Evolutionary conservation across 2,329 filamentous ascomycete species (phyloP), one percentile per base, ranked within the genome.

Genomic region (Scedosporium minutisporum): DNA sequence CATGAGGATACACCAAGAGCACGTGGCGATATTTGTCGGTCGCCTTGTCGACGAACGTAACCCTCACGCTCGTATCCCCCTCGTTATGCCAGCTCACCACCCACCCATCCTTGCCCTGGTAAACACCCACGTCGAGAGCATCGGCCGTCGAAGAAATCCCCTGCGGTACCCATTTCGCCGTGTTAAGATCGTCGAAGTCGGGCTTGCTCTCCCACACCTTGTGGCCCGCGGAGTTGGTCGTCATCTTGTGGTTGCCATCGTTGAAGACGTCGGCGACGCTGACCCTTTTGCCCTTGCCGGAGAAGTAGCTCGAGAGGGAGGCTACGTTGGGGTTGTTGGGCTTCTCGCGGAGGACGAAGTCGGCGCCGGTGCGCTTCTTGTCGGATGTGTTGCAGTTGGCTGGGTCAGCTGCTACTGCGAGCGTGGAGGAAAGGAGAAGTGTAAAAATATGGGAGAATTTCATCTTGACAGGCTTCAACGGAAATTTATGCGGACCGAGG

Each of bases 141-240:
- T 75, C 73, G 1, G 69, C 70, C 1, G 73, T 71, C 25, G 70
- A 70, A n/a, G 69, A 71, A 25, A 75, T 69, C 5, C 73, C 73
- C 57, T 75, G 73, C 1, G 73, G 73, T 18, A 68, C 59, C 72
- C 72, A 75, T 62, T 74, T 71, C 3, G 60, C 66, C 0, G 72
- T 75, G 33, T 68, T 66, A 51, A 68, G 60, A 64, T 75, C 73
- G 57, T 72, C 68, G 41, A 68, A 70, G 46, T 69, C 69, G 18
- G 63, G 10, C 10, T 53, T 65, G 4, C 64, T 42, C 57, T 69
- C 63, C 69, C 69, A 71, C 10, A 65, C 55, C 0, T 55, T 63
- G 16, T 65, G 67, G 3, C 62, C 64, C 9, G 58, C 51, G 0
- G 58, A 46, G 12, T 64, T 65, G 7, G 65, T 65, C 38, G 33